Evolutionary conservation across 805 yeast species (phyloP), one percentile per base, ranked within the genome.

Genomic region (Ogataea methylovora): DNA sequence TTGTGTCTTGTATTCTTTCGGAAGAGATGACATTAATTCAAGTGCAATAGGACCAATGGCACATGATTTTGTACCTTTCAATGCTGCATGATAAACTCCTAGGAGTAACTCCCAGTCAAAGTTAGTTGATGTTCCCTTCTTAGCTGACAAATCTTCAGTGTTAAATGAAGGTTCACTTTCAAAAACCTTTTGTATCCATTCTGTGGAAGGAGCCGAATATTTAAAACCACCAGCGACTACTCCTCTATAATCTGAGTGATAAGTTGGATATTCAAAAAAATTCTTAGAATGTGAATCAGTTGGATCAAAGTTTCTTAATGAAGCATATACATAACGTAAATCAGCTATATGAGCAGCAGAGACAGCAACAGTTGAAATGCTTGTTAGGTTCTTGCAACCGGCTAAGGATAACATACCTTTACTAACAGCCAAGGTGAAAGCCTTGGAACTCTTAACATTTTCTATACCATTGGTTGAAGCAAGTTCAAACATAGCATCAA

Each of bases 161-260:
- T n/a, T n/a, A n/a, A n/a, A n/a, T n/a, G n/a, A n/a, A n/a, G n/a
- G n/a, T n/a, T n/a, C n/a, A n/a, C n/a, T n/a, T n/a, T n/a, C n/a
- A n/a, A n/a, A n/a, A n/a, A n/a, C n/a, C n/a, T n/a, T n/a, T n/a
- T n/a, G n/a, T n/a, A n/a, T n/a, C n/a, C n/a, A n/a, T n/a, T n/a
- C n/a, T n/a, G n/a, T n/a, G n/a, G n/a, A n/a, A n/a, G 17, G 22
- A 17, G 13, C n/a, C 2, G 42, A 30, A 23, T 20, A 39, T 2
- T 19, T 18, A 26, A 38, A 43, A 2, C 37, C 36, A 7, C 39
- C 40, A 11, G 29, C 14, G 11, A 20, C 13, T 3, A 33, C 43
- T 5, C 38, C 40, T 22, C 44, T 29, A 29, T 40, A 43, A 24
- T 43, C 46, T 10, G 35, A 20, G 13, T 35, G 44, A 18, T 34